Conservation (phyloP, 192 early-diverging fungal genomes). For the Coemansia sp. region DNA sequence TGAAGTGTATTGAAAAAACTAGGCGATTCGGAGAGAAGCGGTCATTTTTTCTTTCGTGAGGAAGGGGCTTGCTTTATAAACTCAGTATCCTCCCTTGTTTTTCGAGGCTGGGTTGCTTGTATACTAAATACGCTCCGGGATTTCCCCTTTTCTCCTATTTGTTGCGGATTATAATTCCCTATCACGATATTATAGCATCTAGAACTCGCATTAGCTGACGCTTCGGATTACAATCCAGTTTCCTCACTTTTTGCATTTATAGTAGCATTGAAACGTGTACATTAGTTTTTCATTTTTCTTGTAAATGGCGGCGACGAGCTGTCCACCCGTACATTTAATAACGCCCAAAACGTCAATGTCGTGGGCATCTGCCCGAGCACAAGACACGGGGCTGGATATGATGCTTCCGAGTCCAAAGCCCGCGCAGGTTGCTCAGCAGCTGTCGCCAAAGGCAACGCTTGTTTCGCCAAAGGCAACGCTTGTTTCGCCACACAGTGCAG, state of each 20-base stretch:
- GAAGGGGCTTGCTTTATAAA: background rate
- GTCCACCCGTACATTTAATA: background rate
- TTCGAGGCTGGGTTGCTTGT: background rate
- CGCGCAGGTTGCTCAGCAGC: background rate
- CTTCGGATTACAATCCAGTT: slow-evolving; percentile 1
- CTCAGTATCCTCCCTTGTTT: background rate
- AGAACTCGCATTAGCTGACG: background rate
- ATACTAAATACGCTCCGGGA: background rate
- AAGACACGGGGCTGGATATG: background rate
- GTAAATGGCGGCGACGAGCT: background rate
- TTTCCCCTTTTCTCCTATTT: background rate
- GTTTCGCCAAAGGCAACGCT: slow-evolving; percentile 16
- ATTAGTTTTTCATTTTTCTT: background rate
- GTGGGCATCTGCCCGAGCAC: background rate
- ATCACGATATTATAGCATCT: background rate
- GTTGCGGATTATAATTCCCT: background rate
- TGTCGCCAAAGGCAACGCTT: slow-evolving; percentile 16
- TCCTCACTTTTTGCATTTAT: background rate
- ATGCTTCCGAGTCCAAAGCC: background rate
- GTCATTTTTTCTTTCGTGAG: no score
- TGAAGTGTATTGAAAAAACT: background rate
- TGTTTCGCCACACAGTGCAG: slow-evolving; percentile 12
- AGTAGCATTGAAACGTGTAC: background rate
- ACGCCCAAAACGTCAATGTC: background rate
- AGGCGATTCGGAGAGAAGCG: background rate